Conservation (phyloP, 164 flowering plant genomes). For the Brasenia schreberi region DNA sequence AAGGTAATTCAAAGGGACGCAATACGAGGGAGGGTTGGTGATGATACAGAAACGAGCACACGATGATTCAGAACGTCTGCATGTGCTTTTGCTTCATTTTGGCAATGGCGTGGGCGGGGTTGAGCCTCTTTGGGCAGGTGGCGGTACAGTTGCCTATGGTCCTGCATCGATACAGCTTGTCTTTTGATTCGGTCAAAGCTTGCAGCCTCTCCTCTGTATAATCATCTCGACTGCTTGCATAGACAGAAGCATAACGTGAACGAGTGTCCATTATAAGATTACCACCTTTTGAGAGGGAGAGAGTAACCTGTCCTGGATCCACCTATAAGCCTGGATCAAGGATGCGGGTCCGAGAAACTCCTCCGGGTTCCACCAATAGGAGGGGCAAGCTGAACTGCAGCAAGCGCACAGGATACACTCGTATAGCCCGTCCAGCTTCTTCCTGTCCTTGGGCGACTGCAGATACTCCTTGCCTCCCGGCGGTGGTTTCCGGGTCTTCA, state of each 20-base stretch:
- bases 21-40: no score
- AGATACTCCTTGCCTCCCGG: slow-evolving; percentile 40
- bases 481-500: slow-evolving; percentile 39
- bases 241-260: not conserved
- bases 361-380: slow-evolving; percentile 87
- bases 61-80: not conserved
- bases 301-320: slow-evolving; percentile 49
- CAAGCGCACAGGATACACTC: slow-evolving; percentile 81
- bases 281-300: not conserved
- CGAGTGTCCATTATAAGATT: not conserved
- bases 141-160: slow-evolving; percentile 50
- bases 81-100: slow-evolving; percentile 43
- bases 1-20: no score
- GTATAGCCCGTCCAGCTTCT: slow-evolving; percentile 66
- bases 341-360: slow-evolving; percentile 66
- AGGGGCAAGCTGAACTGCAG: slow-evolving; percentile 59
- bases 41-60: no score
- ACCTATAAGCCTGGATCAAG: slow-evolving; percentile 54
- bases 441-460: slow-evolving; percentile 51
- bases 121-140: slow-evolving; percentile 57
- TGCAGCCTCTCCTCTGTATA: slow-evolving; percentile 40
- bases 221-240: slow-evolving; percentile 46
- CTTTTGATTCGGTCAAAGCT: slow-evolving; percentile 41
- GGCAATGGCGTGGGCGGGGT: slow-evolving; percentile 54
- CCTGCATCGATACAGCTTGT: slow-evolving; percentile 51